phyloP scores from a whole-genome alignment of 371 early-diverging fungal species.

The Rhizopus sp. region DNA sequence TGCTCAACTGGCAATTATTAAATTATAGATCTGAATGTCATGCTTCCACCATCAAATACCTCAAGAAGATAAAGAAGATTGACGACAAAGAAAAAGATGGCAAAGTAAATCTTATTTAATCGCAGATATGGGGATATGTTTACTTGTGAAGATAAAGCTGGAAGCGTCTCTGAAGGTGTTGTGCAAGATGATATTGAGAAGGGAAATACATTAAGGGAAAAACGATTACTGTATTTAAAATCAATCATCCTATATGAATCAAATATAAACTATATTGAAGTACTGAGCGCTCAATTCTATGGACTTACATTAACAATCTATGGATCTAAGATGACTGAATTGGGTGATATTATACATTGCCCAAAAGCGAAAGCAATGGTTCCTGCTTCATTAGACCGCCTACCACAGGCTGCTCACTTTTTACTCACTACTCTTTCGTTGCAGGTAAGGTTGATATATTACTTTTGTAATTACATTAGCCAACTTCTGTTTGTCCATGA shows the following conservation, averaged over 20 bases:
- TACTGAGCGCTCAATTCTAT: slow-evolving; percentile 3
- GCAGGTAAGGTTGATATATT: slow-evolving; percentile 17
- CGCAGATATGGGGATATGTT: slow-evolving; percentile 17
- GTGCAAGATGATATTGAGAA: slow-evolving; percentile 3
- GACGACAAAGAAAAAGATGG: slow-evolving; percentile 13
- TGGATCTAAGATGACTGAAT: slow-evolving; percentile 7
- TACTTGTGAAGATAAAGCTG: slow-evolving; percentile 17
- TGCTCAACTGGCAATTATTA: slow-evolving; percentile 19
- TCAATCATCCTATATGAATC: slow-evolving; percentile 5
- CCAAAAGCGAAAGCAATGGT: slow-evolving; percentile 16
- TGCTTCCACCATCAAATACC: slow-evolving; percentile 18
- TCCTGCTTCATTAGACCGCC: slow-evolving; percentile 10
- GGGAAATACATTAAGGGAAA: not conserved
- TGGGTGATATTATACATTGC: slow-evolving; percentile 8
- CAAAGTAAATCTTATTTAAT: slow-evolving; percentile 16
- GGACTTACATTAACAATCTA: not conserved
- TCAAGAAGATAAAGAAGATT: slow-evolving; percentile 19
- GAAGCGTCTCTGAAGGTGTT: not conserved
- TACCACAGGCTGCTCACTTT: slow-evolving; percentile 16
- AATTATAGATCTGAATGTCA: slow-evolving; percentile 23
- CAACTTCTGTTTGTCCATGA: slow-evolving; percentile 17
- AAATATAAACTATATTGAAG: not conserved
- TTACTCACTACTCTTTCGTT: slow-evolving; percentile 16
- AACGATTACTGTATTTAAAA: not conserved
- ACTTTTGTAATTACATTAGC: slow-evolving; percentile 18